Conservation (phyloP, 1,284 basidiomycete species). For the Cryptococcus depauperatus region DNA sequence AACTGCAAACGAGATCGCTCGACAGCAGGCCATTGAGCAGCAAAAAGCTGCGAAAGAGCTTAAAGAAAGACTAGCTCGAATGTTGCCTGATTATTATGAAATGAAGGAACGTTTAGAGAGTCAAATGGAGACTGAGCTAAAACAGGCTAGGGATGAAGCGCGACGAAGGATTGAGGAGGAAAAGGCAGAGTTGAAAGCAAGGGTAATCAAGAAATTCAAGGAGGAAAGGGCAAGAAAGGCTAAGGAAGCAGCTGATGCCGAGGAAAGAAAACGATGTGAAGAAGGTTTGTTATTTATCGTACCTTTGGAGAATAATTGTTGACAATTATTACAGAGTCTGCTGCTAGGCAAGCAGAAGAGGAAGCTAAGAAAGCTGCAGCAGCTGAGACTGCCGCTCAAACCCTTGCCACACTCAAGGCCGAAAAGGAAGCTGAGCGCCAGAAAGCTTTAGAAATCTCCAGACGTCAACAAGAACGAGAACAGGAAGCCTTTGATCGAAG, state of each 20-base stretch:
- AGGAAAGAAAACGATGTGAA: slow-evolving; percentile 50
- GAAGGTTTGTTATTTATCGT: slow-evolving; percentile 29
- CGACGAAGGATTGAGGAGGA: slow-evolving; percentile 71
- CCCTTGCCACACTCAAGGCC: slow-evolving; percentile 22
- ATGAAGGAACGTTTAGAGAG: slow-evolving; percentile 56
- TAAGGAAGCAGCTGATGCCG: slow-evolving; percentile 49
- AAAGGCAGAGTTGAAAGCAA: slow-evolving; percentile 63
- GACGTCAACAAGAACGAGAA: slow-evolving; percentile 62
- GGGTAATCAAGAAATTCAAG: slow-evolving; percentile 47
- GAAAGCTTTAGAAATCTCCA: slow-evolving; percentile 54
- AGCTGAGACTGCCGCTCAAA: slow-evolving; percentile 41
- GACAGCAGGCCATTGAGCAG: slow-evolving; percentile 55
- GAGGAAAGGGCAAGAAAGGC: slow-evolving; percentile 56
- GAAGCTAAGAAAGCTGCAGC: slow-evolving; percentile 32
- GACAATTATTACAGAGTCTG: slow-evolving; percentile 47
- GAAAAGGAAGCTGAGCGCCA: slow-evolving; percentile 60
- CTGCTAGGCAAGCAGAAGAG: slow-evolving; percentile 39
- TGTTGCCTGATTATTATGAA: slow-evolving; percentile 66
- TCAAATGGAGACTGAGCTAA: slow-evolving; percentile 64
- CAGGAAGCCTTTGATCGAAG: slow-evolving; percentile 64
- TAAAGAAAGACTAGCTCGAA: slow-evolving; percentile 67
- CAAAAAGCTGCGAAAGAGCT: slow-evolving; percentile 66
- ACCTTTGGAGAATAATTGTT: slow-evolving; percentile 8
- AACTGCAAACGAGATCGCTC: slow-evolving; percentile 54
- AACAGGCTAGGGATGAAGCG: slow-evolving; percentile 56